Conservation (phyloP, 1,284 basidiomycete species). For the Inonotus hispidus region DNA sequence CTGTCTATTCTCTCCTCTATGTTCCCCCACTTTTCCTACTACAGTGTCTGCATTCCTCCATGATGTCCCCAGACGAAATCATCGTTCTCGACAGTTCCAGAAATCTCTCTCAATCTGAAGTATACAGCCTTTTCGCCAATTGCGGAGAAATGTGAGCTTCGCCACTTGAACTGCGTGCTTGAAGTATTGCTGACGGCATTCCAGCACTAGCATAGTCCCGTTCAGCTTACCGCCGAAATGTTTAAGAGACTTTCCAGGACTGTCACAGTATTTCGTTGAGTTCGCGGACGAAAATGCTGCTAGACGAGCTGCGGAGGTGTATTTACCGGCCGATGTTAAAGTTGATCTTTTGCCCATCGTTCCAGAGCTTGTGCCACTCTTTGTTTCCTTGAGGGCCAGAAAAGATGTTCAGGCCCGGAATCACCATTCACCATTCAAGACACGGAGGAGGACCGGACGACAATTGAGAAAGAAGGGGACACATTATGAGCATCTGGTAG, state of each 20-base stretch:
- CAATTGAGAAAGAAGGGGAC: not conserved
- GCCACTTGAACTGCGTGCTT: too few relatives aligned
- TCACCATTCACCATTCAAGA: not conserved
- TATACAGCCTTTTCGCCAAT: not conserved
- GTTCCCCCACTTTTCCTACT: too few relatives aligned
- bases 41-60: not conserved
- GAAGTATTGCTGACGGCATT: too few relatives aligned
- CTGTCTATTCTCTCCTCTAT: too few relatives aligned
- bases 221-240: not conserved
- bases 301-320: not conserved
- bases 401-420: not conserved
- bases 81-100: constrained; percentile 4
- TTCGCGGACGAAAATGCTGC: not conserved
- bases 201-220: not conserved
- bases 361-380: not conserved
- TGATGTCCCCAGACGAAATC: not conserved
- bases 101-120: not conserved
- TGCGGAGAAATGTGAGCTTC: constrained; percentile 9
- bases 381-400: not conserved
- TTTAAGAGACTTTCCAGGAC: constrained; percentile 3
- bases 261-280: constrained; percentile 4
- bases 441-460: not conserved
- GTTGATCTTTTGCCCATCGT: not conserved
- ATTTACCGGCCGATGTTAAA: not conserved
- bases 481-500: not conserved